Evolutionary conservation across 345 rosid genomes (phyloP), one percentile per base, ranked within the genome.

Genomic region (Gossypium arboreum): DNA sequence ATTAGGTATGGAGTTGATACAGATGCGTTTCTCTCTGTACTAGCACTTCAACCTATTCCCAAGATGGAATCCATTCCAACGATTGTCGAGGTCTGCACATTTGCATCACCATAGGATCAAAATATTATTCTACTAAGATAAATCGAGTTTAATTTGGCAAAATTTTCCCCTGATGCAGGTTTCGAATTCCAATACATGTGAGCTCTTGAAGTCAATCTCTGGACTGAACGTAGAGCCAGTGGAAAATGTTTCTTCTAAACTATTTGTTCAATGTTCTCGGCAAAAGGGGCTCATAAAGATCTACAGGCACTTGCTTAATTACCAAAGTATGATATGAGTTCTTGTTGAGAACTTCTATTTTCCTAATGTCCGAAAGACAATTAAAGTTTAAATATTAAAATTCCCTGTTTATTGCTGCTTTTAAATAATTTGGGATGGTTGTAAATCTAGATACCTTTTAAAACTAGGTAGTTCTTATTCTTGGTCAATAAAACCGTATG

Each of bases 211-310:
- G 81, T 90, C 98, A 24, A 89, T 92, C 75, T 86, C 92, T 5
- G 98, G 98, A 77, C 24, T 95, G 87, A 92, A 90, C 84, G 91
- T 95, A 68, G 97, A 84, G 80, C 96, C 98, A 8, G 94, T 95
- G 51, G 99, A 95, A 82, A 92, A 86, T 74, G 91, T 85, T 50
- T 84, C 97, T 41, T 91, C 99, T 77, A 95, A 95, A 85, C 86
- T 95, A 79, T 90, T 95, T 83, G 99, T 93, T 76, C 99, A 95
- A 72, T 95, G 99, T 82, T 92, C 98, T 78, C 95, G 99, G 72
- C 99, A 95, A 78, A 86, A 88, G 71, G 91, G 96, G 50, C 94
- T 95, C 61, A 88, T 92, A 83, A 95, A 93, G 89, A 95, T 95
- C 78, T 93, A 93, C 82, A 84, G 88, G 61, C 98, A 95, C 87